phyloP scores from a whole-genome alignment of 495 filamentous ascomycete species.

The Penicillium atrosanguineum region DNA sequence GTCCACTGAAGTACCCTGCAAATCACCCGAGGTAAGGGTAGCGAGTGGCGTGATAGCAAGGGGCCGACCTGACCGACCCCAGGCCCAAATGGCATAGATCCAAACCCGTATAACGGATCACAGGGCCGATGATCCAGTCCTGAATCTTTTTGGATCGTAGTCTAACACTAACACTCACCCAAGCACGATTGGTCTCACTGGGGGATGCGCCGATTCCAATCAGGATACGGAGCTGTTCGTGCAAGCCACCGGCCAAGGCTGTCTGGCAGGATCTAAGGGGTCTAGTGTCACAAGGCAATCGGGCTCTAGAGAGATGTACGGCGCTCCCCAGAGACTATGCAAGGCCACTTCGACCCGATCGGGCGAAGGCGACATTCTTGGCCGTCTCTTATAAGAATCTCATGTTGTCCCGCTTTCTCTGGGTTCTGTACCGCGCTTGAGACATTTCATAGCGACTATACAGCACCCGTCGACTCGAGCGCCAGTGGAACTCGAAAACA shows the following conservation, averaged over 20 bases:
- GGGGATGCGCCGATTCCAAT: slow-evolving; percentile 23
- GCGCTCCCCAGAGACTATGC: slow-evolving; percentile 6
- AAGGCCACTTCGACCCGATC: background rate
- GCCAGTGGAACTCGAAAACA: background rate
- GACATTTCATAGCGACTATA: background rate
- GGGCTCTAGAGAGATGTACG: slow-evolving; percentile 16
- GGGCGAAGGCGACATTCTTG: background rate
- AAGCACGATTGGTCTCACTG: slow-evolving; percentile 17
- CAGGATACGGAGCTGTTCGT: slow-evolving; percentile 24
- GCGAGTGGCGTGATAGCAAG: background rate
- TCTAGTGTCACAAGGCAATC: slow-evolving; percentile 19
- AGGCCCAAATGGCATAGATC: background rate
- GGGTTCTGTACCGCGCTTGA: background rate
- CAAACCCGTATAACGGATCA: slow-evolving; percentile 5
- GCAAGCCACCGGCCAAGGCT: slow-evolving; percentile 19
- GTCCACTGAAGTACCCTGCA: background rate
- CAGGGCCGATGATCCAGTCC: slow-evolving; percentile 23
- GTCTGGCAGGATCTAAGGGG: slow-evolving; percentile 10
- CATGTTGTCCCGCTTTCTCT: slow-evolving; percentile 8
- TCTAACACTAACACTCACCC: background rate
- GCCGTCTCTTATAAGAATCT: slow-evolving; percentile 22
- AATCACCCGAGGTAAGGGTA: background rate
- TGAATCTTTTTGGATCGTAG: slow-evolving; percentile 10
- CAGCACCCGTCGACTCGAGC: background rate
- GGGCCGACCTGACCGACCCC: background rate